These are phyloP conservation scores for Blastocystis sp. DNA, from an alignment of 352 stramenopile genomes.

Conservation along the genomic window DNA sequence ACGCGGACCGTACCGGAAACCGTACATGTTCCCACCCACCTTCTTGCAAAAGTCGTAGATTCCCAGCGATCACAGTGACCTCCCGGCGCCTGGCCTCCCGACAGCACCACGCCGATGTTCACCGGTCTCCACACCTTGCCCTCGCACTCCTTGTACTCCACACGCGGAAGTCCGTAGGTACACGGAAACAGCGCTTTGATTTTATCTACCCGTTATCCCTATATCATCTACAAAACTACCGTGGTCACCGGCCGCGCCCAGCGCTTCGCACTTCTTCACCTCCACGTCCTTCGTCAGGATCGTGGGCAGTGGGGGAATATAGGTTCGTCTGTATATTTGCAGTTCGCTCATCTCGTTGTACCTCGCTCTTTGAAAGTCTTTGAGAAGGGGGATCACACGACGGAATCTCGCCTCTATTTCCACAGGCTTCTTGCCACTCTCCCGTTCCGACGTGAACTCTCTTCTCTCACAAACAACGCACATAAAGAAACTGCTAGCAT, in stretches of 20 bases:
- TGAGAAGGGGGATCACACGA: background rate
- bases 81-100: slow-evolving; percentile 74
- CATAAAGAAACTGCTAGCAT: no score
- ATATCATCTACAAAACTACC: background rate
- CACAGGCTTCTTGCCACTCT: no score
- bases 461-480: no score
- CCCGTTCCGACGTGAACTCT: no score
- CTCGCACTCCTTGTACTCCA: no score
- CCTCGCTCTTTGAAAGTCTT: background rate
- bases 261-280: slow-evolving; percentile 40
- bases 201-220: slow-evolving; percentile 35
- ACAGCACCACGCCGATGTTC: slow-evolving; percentile 75
- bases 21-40: slow-evolving; percentile 68
- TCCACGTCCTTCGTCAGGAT: slow-evolving; percentile 39
- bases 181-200: slow-evolving; percentile 73
- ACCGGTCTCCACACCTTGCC: slow-evolving; percentile 68
- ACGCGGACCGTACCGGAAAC: slow-evolving; percentile 73
- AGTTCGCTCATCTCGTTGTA: slow-evolving; percentile 62
- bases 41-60: slow-evolving; percentile 75
- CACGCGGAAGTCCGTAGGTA: slow-evolving; percentile 72
- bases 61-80: slow-evolving; percentile 75
- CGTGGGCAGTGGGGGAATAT: slow-evolving; percentile 42
- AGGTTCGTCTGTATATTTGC: slow-evolving; percentile 46
- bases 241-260: slow-evolving; percentile 34
- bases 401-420: slow-evolving; percentile 5